These are phyloP conservation scores for Grifola frondosa DNA, from an alignment of 1,284 basidiomycete species.

Conservation along the genomic window DNA sequence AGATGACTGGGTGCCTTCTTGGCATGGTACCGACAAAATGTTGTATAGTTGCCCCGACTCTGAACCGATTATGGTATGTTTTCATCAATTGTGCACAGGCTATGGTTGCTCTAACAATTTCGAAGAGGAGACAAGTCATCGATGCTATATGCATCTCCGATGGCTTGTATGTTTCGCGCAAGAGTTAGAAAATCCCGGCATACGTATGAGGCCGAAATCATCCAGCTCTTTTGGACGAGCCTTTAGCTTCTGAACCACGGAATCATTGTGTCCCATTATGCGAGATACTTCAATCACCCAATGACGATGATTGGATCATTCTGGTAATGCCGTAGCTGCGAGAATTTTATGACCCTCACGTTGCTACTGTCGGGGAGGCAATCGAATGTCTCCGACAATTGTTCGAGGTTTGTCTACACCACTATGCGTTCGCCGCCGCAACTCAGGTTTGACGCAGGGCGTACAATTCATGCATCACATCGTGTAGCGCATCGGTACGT, in stretches of 20 bases:
- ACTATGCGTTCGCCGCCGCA: neutral
- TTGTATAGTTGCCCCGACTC: too few species aligned
- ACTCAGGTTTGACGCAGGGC: constrained; percentile 12
- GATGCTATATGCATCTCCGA: constrained; percentile 23
- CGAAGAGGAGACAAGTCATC: constrained; percentile 2
- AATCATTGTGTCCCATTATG: constrained; percentile 31
- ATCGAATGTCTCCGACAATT: constrained; percentile 29
- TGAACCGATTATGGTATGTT: too few species aligned
- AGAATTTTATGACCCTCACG: constrained; percentile 15
- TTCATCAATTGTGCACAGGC: neutral
- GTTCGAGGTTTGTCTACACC: constrained; percentile 26
- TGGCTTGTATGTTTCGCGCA: constrained; percentile 17
- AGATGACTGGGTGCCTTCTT: constrained; percentile 19
- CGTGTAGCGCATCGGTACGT: constrained; percentile 25
- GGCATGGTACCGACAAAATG: constrained; percentile 8
- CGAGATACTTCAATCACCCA: constrained; percentile 20
- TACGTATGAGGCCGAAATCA: constrained; percentile 21
- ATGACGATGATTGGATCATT: constrained; percentile 10
- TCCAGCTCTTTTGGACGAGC: constrained; percentile 19
- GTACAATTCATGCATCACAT: constrained; percentile 24
- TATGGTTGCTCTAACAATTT: too few species aligned
- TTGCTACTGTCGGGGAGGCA: constrained; percentile 30
- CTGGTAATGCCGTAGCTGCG: constrained; percentile 31
- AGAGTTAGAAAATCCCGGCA: constrained; percentile 5
- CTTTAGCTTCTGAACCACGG: constrained; percentile 16